phyloP scores from a whole-genome alignment of 192 early-diverging fungal species.

The Oehlia diaphana region DNA sequence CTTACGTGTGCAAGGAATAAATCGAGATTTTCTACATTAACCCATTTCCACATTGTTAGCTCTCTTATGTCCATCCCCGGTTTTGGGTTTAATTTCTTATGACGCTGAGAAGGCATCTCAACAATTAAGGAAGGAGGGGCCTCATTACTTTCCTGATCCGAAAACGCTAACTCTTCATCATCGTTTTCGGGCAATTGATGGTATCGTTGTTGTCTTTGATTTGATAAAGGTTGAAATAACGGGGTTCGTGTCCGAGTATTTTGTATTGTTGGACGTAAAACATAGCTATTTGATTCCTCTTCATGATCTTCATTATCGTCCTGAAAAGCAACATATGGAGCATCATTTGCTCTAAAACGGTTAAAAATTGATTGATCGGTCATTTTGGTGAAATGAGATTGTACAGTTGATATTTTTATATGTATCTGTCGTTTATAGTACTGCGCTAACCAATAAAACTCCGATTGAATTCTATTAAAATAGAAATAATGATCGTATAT shows the following conservation, averaged over 20 bases:
- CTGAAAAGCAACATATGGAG: slow-evolving; percentile 18
- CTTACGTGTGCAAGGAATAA: slow-evolving; percentile 63
- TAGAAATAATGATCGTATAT: too few relatives aligned
- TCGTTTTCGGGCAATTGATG: not conserved
- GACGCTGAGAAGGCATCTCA: slow-evolving; percentile 48
- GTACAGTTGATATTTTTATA: too few relatives aligned
- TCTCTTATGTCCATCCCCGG: slow-evolving; percentile 52
- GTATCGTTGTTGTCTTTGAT: slow-evolving; percentile 12
- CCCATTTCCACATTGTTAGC: slow-evolving; percentile 78
- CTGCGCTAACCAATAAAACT: too few relatives aligned
- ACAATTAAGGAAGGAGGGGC: slow-evolving; percentile 65
- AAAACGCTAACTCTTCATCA: not conserved
- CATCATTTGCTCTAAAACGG: slow-evolving; percentile 15
- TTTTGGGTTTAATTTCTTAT: slow-evolving; percentile 35
- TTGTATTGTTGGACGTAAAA: not conserved
- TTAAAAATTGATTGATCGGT: slow-evolving; percentile 2
- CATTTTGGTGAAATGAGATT: not conserved
- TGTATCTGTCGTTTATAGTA: too few relatives aligned
- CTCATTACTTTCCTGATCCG: slow-evolving; percentile 38
- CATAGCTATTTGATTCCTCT: slow-evolving; percentile 18
- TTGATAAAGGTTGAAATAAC: slow-evolving; percentile 6
- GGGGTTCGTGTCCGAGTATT: not conserved
- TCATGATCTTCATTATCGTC: slow-evolving; percentile 14
- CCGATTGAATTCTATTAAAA: too few relatives aligned
- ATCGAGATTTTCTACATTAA: slow-evolving; percentile 83